Evolutionary conservation across 2,329 filamentous ascomycete genomes (phyloP), one percentile per base, ranked within the genome.

Genomic region (Verticillium zaregamsianum): DNA sequence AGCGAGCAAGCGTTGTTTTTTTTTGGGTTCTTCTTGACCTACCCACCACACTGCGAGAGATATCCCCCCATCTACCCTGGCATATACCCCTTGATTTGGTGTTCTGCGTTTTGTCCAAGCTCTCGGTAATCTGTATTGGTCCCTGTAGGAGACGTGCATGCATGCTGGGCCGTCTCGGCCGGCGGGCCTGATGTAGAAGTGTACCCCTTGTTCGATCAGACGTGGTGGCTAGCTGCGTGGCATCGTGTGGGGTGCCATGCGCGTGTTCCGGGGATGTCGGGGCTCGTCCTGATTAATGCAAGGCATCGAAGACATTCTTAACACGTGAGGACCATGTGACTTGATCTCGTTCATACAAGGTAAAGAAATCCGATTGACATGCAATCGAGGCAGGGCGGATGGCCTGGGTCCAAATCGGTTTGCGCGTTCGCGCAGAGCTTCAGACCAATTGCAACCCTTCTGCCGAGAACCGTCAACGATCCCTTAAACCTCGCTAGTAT

Each of bases 1-100:
- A 60, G 55, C 54, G 55, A 61, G 59, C 58, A 59, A 60, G 62
- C 59, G 56, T 61, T 60, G 45, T 62, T 20, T 33, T 61, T 58
- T 57, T 59, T 40, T 61, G 52, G 59, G 55, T 64, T 57, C 40
- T 45, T 66, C 62, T 64, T 59, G 33, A 61, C 45, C 55, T 64
- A 45, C 45, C 55, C 63, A 45, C 55, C 61, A 31, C 59, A 61
- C 37, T 60, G 45, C 45, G 45, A 49, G 20, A 49, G 45, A 49
- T 49, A 49, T 49, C 45, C 45, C 45, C 45, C 45, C n/a, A 49
- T n/a, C n/a, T 25, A 58, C 59, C 54, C 58, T 45, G 59, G 62
- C 54, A 61, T 65, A 59, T 63, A 61, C 45, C 45, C 55, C 12
- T 56, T 49, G 45, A 49, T 49, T 49, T 25, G 8, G 20, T 49